Evolutionary conservation across 352 stramenopile genomes (phyloP), one percentile per base, ranked within the genome.

Genomic region (Globisporangium iwayamae): DNA sequence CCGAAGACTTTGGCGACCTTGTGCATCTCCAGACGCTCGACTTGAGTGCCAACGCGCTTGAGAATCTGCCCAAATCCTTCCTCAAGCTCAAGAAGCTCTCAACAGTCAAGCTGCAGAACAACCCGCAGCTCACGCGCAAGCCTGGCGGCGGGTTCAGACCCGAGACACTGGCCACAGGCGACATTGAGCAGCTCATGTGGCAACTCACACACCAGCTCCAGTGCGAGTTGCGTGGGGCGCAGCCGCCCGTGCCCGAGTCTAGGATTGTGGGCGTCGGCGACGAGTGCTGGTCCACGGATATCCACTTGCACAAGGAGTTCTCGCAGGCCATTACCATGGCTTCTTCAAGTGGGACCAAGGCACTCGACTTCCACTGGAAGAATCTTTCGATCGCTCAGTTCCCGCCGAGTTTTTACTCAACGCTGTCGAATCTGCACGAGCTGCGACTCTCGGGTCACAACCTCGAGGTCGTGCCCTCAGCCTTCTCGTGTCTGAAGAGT

Each of bases 351-450:
- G 62, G 72, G 2, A 9, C 32, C 3, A 45, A 57, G 4, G 70
- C 71, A 13, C 65, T 93, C 8, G 79, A 84, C 36, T 86, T 90
- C 55, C 84, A 91, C 67, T 93, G 84, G 84, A 79, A 86, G 30
- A 77, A 84, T 13, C 72, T 93, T 18, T 66, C 71, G 0, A 61
- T 80, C 5, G 53, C 58, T 3, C 66, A 88, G 32, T 75, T 89
- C 7, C 82, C 79, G 41, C 53, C 52, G 0, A 56, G 65, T 3
- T 91, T 91, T 60, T 91, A 83, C 70, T 76, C 72, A 13, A 62
- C 62, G 10, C 38, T 89, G 2, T 13, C 62, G 6, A 47, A 67
- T 22, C 60, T 91, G 5, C 71, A 66, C 1, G 84, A 93, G 54
- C 63, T 93, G 20, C 70, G 82, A 2, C 73, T 93, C 10, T 91